Percentiles rank a stretch among this genome's conserved stretches.
Evolutionary conservation across 2,329 filamentous ascomycete genomes (phyloP).

Genomic region (Harringtonia lauricola): DNA sequence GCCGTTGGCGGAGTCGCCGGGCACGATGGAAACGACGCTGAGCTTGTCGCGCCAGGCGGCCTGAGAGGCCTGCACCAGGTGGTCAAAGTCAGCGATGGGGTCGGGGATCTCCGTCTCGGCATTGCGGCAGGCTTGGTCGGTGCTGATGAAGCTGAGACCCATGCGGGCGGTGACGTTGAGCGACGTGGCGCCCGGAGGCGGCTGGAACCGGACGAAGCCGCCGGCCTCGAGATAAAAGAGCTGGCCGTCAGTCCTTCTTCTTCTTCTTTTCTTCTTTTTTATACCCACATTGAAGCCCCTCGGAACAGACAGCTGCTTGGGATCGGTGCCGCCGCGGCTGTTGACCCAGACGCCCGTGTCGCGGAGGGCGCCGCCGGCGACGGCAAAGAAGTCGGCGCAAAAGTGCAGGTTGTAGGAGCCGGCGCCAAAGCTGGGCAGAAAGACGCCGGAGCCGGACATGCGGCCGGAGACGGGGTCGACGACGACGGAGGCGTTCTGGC

Average conservation of each 20-base stretch:
- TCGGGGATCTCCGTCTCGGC: slow-evolving; percentile 50
- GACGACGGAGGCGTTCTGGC: slow-evolving; percentile 34
- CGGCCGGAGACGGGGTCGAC: slow-evolving; percentile 39
- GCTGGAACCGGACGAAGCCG: slow-evolving; percentile 44
- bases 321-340: slow-evolving; percentile 25
- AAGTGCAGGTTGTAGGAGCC: slow-evolving; percentile 47
- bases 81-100: slow-evolving; percentile 45
- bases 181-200: slow-evolving; percentile 24
- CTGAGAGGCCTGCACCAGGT: slow-evolving; percentile 35
- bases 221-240: slow-evolving; percentile 33
- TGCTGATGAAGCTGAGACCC: slow-evolving; percentile 53
- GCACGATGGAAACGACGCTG: slow-evolving; percentile 36
- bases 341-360: slow-evolving; percentile 29
- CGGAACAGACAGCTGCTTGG: slow-evolving; percentile 24
- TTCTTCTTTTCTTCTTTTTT: too few species aligned
- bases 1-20: slow-evolving; percentile 33
- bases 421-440: slow-evolving; percentile 49
- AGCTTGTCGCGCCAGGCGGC: slow-evolving; percentile 47
- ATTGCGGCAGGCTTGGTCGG: slow-evolving; percentile 48
- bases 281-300: slow-evolving; percentile 25
- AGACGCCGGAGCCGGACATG: slow-evolving; percentile 45
- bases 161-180: slow-evolving; percentile 42
- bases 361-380: slow-evolving; percentile 11
- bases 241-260: too few species aligned
- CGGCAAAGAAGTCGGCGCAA: slow-evolving; percentile 47